phyloP scores from a whole-genome alignment of 805 yeast genomes.

The Blastobotrys muscicola region DNA sequence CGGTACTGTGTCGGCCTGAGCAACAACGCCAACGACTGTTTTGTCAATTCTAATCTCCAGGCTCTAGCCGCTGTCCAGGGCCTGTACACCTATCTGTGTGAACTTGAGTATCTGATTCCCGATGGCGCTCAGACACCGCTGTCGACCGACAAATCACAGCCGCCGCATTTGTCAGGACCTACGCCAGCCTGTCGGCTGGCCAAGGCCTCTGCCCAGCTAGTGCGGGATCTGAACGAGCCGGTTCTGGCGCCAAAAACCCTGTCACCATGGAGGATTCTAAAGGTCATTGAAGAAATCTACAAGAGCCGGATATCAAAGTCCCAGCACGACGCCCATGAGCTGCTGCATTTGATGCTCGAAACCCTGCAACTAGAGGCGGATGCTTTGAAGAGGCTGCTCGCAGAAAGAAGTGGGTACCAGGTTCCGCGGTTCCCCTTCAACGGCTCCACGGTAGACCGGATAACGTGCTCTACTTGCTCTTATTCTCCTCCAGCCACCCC shows the following conservation, averaged over 20 bases:
- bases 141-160: not conserved
- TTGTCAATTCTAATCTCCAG: constrained; percentile 83
- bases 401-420: not conserved
- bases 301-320: constrained; percentile 63
- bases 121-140: not conserved
- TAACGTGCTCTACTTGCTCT: constrained; percentile 62
- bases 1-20: constrained; percentile 67
- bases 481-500: constrained; percentile 48
- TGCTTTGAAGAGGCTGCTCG: constrained; percentile 7
- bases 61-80: constrained; percentile 30
- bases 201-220: constrained; percentile 13
- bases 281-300: constrained; percentile 61
- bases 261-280: constrained; percentile 73
- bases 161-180: not conserved
- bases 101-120: constrained; percentile 6
- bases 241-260: constrained; percentile 42
- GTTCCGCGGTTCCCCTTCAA: constrained; percentile 65
- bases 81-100: constrained; percentile 18
- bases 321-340: constrained; percentile 95
- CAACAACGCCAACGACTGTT: constrained; percentile 82
- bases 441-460: constrained; percentile 55
- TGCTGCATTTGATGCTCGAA: constrained; percentile 72
- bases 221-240: constrained; percentile 49
- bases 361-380: constrained; percentile 60
- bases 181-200: constrained; percentile 12